Evolutionary conservation across 768 basidiomycete species (phyloP).

Genomic region (Nidularia sp.): DNA sequence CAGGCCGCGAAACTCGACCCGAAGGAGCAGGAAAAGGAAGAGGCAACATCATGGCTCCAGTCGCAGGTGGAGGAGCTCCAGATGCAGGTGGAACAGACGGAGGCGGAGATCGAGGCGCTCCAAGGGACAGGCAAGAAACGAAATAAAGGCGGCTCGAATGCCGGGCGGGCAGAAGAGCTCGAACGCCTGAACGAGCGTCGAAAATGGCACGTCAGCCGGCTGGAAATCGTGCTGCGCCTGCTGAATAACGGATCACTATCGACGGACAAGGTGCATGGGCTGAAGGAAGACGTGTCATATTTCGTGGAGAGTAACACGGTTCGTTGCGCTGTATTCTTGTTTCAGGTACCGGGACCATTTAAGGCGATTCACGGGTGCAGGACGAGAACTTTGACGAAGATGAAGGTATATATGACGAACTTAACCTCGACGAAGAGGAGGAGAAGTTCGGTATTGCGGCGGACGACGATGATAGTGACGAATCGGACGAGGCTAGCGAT

Average conservation of each 20-base stretch:
- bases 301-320: constrained; percentile 96
- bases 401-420: constrained; percentile 95
- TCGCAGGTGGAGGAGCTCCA: constrained; percentile 86
- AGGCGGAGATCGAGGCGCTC: constrained; percentile 89
- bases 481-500: constrained; percentile 72
- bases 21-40: constrained; percentile 94
- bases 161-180: constrained; percentile 77
- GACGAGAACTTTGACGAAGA: constrained; percentile 98
- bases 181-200: constrained; percentile 89
- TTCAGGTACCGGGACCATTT: constrained; percentile 8
- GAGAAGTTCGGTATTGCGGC: constrained; percentile 82
- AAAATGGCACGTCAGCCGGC: constrained; percentile 89
- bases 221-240: constrained; percentile 90
- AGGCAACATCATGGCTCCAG: constrained; percentile 84
- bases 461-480: constrained; percentile 77
- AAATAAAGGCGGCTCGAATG: constrained; percentile 61
- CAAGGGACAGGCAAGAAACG: constrained; percentile 84
- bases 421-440: constrained; percentile 95
- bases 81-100: constrained; percentile 89
- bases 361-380: constrained; percentile 37
- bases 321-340: constrained; percentile 27
- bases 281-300: constrained; percentile 94
- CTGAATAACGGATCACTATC: constrained; percentile 90
- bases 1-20: constrained; percentile 94
- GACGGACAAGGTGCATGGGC: constrained; percentile 71